phyloP scores from a whole-genome alignment of 1,284 basidiomycete genomes.

The Prillingera fragicola region DNA sequence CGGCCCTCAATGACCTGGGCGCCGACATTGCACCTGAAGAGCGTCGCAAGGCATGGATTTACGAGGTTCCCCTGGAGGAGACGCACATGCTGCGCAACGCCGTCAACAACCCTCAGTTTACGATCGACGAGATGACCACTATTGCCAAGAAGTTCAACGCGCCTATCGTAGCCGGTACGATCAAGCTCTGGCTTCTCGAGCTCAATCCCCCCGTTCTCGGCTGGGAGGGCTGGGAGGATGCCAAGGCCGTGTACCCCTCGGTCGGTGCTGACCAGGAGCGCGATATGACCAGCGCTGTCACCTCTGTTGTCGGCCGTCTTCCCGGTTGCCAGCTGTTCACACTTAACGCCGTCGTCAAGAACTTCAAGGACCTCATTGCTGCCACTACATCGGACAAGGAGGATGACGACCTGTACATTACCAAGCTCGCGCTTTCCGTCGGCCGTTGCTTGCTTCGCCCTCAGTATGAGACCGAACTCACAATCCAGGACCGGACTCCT shows the following conservation, averaged over 20 bases:
- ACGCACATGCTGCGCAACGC: slow-evolving; percentile 76
- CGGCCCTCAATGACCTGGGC: slow-evolving; percentile 63
- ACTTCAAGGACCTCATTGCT: slow-evolving; percentile 65
- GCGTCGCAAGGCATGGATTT: slow-evolving; percentile 86
- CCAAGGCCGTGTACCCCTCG: slow-evolving; percentile 73
- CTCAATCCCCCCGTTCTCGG: slow-evolving; percentile 70
- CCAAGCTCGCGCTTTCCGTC: slow-evolving; percentile 78
- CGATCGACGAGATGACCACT: slow-evolving; percentile 57
- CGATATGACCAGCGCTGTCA: slow-evolving; percentile 61
- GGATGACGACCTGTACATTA: slow-evolving; percentile 66
- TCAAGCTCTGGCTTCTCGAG: slow-evolving; percentile 79
- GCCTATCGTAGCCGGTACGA: slow-evolving; percentile 71
- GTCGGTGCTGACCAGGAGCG: slow-evolving; percentile 61
- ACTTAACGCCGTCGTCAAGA: slow-evolving; percentile 70
- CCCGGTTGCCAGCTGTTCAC: slow-evolving; percentile 77
- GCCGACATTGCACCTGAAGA: slow-evolving; percentile 63
- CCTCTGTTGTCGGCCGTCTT: slow-evolving; percentile 62
- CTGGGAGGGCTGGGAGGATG: slow-evolving; percentile 83
- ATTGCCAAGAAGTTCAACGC: slow-evolving; percentile 75
- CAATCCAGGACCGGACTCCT: slow-evolving; percentile 79
- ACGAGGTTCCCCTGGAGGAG: slow-evolving; percentile 71
- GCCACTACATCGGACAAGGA: slow-evolving; percentile 61
- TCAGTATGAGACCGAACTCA: slow-evolving; percentile 69
- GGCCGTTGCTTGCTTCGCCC: slow-evolving; percentile 80
- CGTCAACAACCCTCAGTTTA: slow-evolving; percentile 65